Evolutionary conservation across 192 early-diverging fungal genomes (phyloP), one percentile per base, ranked within the genome.

Genomic region (Backusella westeae): DNA sequence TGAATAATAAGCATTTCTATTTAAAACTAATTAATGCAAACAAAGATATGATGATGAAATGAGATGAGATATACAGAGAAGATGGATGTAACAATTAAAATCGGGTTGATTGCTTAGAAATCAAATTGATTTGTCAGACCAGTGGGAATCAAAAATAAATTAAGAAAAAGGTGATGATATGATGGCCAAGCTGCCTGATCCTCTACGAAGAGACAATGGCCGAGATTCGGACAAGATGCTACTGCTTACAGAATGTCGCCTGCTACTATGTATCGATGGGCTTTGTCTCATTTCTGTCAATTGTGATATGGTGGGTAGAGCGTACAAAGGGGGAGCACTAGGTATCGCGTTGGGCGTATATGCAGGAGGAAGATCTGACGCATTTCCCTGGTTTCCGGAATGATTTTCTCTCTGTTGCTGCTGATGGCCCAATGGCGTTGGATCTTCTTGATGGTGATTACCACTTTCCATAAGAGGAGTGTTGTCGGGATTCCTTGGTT

Each of bases 101-200:
- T 9, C n/a, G 46, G 19, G 4, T 23, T 23, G 2, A 9, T 29
- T 63, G 23, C 1, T 63, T 63, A 26, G 56, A 63, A 29, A 63
- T 63, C 26, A 29, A 63, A 63, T 23, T 23, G 21, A 29, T 29
- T 63, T 10, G 12, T 29, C n/a, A 23, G 53, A 26, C n/a, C 21
- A 63, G 23, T 63, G 56, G 23, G 56, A 29, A 56, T 56, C 21
- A 6, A 23, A 56, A 63, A 29, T 29, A 69, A 23, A 69, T 41
- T 69, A 69, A 39, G 68, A 69, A 23, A 69, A 23, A 12, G 19
- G 68, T 29, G 35, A 41, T 38, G 68, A 69, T 69, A 69, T 69
- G 35, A 38, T n/a, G 1, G 68, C 38, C 36, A 69, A 1, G 4
- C 68, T 69, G 3, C 68, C 68, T 23, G 68, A 69, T 39, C 68